Percentiles rank a stretch among this genome's conserved stretches.
phyloP scores from a whole-genome alignment of 371 early-diverging fungal genomes.

The Mucor mucedo region DNA sequence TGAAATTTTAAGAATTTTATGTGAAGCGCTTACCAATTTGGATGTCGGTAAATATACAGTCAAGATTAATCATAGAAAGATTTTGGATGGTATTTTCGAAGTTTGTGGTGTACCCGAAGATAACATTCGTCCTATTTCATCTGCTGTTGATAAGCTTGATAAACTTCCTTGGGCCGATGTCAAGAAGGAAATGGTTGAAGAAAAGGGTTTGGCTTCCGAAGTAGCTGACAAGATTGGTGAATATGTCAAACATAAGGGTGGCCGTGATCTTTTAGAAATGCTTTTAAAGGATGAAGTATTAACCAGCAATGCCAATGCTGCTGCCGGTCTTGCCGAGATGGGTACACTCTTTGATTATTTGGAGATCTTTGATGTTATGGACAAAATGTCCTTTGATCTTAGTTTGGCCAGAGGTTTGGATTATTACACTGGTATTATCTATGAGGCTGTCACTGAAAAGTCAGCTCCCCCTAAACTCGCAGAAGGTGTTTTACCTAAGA shows the following conservation, averaged over 20 bases:
- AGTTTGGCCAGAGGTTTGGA: slow-evolving; percentile 98
- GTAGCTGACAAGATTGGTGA: slow-evolving; percentile 91
- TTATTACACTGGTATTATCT: slow-evolving; percentile 99
- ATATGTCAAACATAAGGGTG: slow-evolving; percentile 86
- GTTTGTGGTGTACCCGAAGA: slow-evolving; percentile 93
- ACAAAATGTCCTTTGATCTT: slow-evolving; percentile 91
- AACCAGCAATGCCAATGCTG: slow-evolving; percentile 71
- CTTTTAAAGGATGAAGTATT: slow-evolving; percentile 71
- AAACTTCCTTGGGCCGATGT: slow-evolving; percentile 93
- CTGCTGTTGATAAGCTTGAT: slow-evolving; percentile 99
- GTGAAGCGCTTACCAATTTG: slow-evolving; percentile 80
- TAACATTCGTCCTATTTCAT: slow-evolving; percentile 90
- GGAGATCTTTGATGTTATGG: slow-evolving; percentile 76
- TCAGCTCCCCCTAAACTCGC: slow-evolving; percentile 60
- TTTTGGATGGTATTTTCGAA: slow-evolving; percentile 96
- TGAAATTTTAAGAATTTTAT: slow-evolving; percentile 88
- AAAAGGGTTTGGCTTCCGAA: slow-evolving; percentile 82
- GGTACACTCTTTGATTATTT: slow-evolving; percentile 85
- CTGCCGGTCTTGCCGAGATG: slow-evolving; percentile 92
- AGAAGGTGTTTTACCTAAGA: slow-evolving; percentile 44
- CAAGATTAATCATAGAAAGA: slow-evolving; percentile 96
- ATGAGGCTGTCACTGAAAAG: slow-evolving; percentile 92
- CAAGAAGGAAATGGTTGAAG: slow-evolving; percentile 92
- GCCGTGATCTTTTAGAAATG: slow-evolving; percentile 77
- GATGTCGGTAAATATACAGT: slow-evolving; percentile 87